Evolutionary conservation across 768 basidiomycete species (phyloP), one percentile per base, ranked within the genome.

Genomic region (Coprinopsis sp.): DNA sequence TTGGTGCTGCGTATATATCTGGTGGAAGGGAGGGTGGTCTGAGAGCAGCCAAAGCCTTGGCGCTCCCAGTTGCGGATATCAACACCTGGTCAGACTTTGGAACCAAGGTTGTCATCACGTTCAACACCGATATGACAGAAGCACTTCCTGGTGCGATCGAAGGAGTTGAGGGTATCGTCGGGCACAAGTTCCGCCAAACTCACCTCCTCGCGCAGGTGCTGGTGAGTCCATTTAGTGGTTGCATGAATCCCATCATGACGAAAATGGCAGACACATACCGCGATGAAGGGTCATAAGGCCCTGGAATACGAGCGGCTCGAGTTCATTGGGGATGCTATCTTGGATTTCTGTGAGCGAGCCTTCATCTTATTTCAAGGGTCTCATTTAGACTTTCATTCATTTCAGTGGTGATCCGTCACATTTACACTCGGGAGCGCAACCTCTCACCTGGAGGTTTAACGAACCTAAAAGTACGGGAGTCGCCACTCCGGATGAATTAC

Each of bases 301-400:
- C 76, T 72, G 12, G 77, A 77, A 14, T 86, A 87, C 57, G 86
- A 90, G 56, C 72, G 86, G 47, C 72, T 92, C 28, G 89, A 91
- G 60, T 93, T 91, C 59, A 70, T 91, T 31, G 91, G 91, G 11
- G 91, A 93, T 64, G 87, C 87, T 1, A 78, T 93, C 41, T 74
- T 93, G 21, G 91, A 92, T 62, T 86, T 89, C 48, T 64, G 90
- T 91, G 57, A 45, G 87, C 68, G n/a, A n/a, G 14, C 29, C 43
- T 21, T 19, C 11, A 11, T 19, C 23, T 33, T 37, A 23, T 31
- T 43, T 38, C 30, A 24, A 46, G 23, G 33, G 42, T 37, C 51
- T 36, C 42, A 36, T 34, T 16, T 51, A n/a, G 44, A 49, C 24
- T 54, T 30, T 42, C 44, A 44, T 37, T 37, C 25, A 33, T 40